Base-by-base conservation (phyloP, 495 filamentous ascomycete species). In the Hyaloscypha variabilis region DNA sequence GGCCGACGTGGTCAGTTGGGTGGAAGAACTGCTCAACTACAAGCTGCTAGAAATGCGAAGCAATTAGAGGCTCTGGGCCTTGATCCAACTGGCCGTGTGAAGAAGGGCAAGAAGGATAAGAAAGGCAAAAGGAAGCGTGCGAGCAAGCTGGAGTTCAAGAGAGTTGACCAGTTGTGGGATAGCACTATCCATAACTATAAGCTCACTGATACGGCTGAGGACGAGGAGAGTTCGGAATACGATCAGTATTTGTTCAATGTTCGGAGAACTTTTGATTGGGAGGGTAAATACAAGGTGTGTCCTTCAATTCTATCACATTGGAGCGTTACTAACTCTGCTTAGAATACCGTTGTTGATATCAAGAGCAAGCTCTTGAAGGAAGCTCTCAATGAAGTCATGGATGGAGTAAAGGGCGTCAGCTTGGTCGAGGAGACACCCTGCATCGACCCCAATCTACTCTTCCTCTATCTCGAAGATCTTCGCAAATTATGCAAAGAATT, bases 191-290 rank as follows among this genome's bases (percentile, higher is more conserved):
- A 94, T 73, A 89, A 92, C 69, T 96, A 90, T 77, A 92, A 91
- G 75, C 84, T 93, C 34, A 90, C 87, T 46, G 91, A 94, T 71
- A 94, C 90, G 14, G 86, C 89, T 19, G 87, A 94, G 65, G 87
- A 91, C 62, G 78, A 82, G 2, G 83, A 85, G 58, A 87, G 87
- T 28, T 85, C 91, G 46, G 89, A 95, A 68, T 96, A 92, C 73
- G 89, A 94, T 68, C 86, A 94, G 64, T 95, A 90, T 73, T 83
- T 94, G 52, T 97, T 97, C 77, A 92, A 91, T 31, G 91, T 96
- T 13, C 87, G 93, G 49, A 87, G 93, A 62, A 89, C 87, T 58
- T 96, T 96, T 71, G 88, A 93, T 72, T 94, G 90, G 88, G 90
- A 97, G 70, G 91, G 92, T 68, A 94, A 94, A 71, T 94, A 93